Evolutionary conservation across 1,284 basidiomycete species (phyloP), one percentile per base, ranked within the genome.

Genomic region (Apiotrichum porosum): DNA sequence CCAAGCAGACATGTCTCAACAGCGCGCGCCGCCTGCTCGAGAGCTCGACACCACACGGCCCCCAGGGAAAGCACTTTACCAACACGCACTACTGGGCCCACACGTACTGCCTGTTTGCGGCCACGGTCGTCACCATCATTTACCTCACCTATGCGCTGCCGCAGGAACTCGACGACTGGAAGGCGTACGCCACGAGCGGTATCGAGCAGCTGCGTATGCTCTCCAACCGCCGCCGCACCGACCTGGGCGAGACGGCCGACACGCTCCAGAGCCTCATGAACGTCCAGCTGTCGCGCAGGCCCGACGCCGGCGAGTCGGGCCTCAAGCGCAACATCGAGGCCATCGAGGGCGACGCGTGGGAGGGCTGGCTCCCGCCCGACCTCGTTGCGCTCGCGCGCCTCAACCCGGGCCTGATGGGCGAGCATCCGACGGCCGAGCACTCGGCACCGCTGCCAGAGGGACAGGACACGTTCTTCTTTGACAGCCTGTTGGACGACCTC

Each of bases 41-140:
- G 15, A 28, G 22, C 17, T 34, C 40, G 37, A n/a, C n/a, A n/a
- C n/a, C n/a, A n/a, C 34, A 37, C 15, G 17, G 44, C 6, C 41
- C 41, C 14, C 30, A 33, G 31, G 41, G 32, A 9, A 12, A 9
- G 9, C 34, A 44, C 30, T 41, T 44, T 22, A 49, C 46, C 18
- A 54, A 54, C 39, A 32, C 46, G 0, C 50, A 49, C 43, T 55
- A 55, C 37, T 55, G 49, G 49, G 53, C 49, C 13, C 53, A 55
- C 53, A 51, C 49, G 23, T 51, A 51, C 49, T 51, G 39, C 40
- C 45, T 51, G 21, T 55, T 55, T 23, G 53, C 49, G 4, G 44
- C 49, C 13, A 44, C 47, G 9, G 39, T 49, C 17, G 53, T 55
- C 15, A 44, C 39, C 17, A 55, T 55, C 47, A 55, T 51, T 41